A percentile compares a stretch with the other conserved stretches of the same genome.
Conservation (phyloP, 345 rosid species). For the Geranium brycei region DNA sequence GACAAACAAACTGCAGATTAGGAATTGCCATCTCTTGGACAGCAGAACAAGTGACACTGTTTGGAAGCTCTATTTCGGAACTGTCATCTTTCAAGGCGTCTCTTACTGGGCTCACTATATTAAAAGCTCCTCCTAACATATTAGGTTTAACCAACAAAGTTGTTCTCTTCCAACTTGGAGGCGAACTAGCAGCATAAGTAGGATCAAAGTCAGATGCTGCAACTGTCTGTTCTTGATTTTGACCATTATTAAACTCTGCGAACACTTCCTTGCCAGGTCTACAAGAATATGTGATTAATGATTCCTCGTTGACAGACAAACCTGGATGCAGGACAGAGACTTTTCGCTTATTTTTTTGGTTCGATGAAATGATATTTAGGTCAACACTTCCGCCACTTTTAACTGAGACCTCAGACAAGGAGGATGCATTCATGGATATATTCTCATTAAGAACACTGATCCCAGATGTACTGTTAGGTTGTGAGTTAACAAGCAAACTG, state of each 20-base stretch:
- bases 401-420: conserved; percentile 18
- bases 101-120: conserved; percentile 18
- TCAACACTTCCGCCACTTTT: conserved; percentile 14
- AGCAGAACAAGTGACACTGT: conserved; percentile 15
- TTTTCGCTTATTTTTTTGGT: conserved; percentile 22
- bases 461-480: conserved; percentile 7
- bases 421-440: conserved; percentile 11
- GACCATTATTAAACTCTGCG: conserved; percentile 13
- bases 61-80: conserved; percentile 13
- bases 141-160: conserved; percentile 14
- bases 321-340: conserved; percentile 19
- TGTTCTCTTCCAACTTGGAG: conserved; percentile 13
- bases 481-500: conserved; percentile 13
- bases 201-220: conserved; percentile 12
- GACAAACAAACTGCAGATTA: conserved; percentile 12
- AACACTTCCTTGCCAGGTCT: conserved; percentile 15
- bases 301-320: conserved; percentile 15
- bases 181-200: conserved; percentile 13
- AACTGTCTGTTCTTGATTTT: conserved; percentile 13
- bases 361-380: conserved; percentile 15
- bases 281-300: conserved; percentile 16
- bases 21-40: conserved; percentile 18
- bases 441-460: conserved; percentile 10
- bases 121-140: conserved; percentile 21
- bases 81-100: conserved; percentile 15